Conservation (phyloP, 345 rosid species). For the Firmiana major region DNA sequence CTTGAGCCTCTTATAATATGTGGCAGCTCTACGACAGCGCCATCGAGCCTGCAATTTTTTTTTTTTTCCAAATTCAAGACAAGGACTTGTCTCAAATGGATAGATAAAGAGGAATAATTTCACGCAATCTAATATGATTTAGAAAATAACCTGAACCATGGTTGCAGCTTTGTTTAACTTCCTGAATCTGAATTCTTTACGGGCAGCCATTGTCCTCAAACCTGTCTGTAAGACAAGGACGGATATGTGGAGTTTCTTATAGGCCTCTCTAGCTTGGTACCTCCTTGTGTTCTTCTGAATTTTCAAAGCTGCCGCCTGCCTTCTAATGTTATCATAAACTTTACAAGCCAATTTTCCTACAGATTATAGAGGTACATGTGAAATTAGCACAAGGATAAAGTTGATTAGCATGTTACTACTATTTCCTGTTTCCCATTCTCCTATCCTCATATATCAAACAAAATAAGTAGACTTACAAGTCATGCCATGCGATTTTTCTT, state of each 20-base stretch:
- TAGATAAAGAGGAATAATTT: neutral
- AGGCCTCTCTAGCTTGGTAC: slow-evolving; percentile 47
- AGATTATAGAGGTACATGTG: slow-evolving; percentile 7
- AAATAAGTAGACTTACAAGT: no score
- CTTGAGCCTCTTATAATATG: slow-evolving; percentile 56
- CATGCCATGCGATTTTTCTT: neutral
- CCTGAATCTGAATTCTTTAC: slow-evolving; percentile 55
- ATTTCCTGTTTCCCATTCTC: no score
- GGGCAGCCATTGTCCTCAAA: slow-evolving; percentile 64
- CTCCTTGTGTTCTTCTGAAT: slow-evolving; percentile 63
- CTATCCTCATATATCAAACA: no score
- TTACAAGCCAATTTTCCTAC: slow-evolving; percentile 68
- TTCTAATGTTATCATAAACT: slow-evolving; percentile 35
- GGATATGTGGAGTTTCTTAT: slow-evolving; percentile 48
- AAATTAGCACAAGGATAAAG: slow-evolving; percentile 6
- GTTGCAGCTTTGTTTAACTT: slow-evolving; percentile 64
- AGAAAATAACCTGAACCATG: slow-evolving; percentile 48
- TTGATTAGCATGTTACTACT: neutral
- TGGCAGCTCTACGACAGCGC: slow-evolving; percentile 55
- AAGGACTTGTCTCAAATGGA: neutral
- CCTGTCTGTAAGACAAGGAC: slow-evolving; percentile 61
- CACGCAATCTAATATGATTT: neutral
- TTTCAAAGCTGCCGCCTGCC: slow-evolving; percentile 62
- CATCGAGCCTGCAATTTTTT: slow-evolving; percentile 49
- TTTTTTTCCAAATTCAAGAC: neutral